Base-by-base conservation (phyloP, 192 early-diverging fungal genomes). In the Fimicolochytrium jonesii region DNA sequence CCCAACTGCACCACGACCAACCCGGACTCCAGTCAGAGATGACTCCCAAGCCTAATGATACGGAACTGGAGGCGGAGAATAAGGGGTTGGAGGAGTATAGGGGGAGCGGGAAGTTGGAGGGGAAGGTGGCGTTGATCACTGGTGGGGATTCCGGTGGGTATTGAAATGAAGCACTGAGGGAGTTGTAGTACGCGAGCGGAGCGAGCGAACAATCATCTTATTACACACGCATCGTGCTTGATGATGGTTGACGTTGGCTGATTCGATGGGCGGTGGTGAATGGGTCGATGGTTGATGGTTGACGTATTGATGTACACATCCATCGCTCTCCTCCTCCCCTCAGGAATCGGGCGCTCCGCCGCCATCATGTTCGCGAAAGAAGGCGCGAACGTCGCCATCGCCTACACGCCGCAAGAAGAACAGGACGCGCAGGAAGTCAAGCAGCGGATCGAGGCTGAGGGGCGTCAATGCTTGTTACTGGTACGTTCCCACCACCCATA, bases 281-380 rank as follows among this genome's bases (percentile, higher is more conserved):
- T n/a, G n/a, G n/a, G n/a, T n/a, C n/a, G n/a, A n/a, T n/a, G n/a
- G n/a, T n/a, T n/a, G n/a, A n/a, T n/a, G n/a, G n/a, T n/a, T n/a
- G n/a, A n/a, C n/a, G n/a, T n/a, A n/a, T n/a, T n/a, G n/a, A n/a
- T n/a, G n/a, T n/a, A n/a, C n/a, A n/a, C n/a, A n/a, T n/a, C n/a
- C n/a, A 72, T 39, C 73, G 67, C 39, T 73, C 75, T 53, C 69
- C 69, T 18, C n/a, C n/a, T n/a, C n/a, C n/a, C n/a, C n/a, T n/a
- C n/a, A n/a, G 80, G 78, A 22, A 82, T 82, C 43, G 80, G 80
- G 23, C 61, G 78, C 29, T 68, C 78, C 5, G 67, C 75, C 45
- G 78, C 78, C 36, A 67, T 69, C 30, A 55, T 82, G 17, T 82
- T 78, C 45, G 67, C 78, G 11, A 59, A 73, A 11, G 80, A 82